A percentile compares a stretch with the other conserved stretches of the same genome.
Conservation (phyloP, 2,329 filamentous ascomycete genomes). For the Colletotrichum incanum region DNA sequence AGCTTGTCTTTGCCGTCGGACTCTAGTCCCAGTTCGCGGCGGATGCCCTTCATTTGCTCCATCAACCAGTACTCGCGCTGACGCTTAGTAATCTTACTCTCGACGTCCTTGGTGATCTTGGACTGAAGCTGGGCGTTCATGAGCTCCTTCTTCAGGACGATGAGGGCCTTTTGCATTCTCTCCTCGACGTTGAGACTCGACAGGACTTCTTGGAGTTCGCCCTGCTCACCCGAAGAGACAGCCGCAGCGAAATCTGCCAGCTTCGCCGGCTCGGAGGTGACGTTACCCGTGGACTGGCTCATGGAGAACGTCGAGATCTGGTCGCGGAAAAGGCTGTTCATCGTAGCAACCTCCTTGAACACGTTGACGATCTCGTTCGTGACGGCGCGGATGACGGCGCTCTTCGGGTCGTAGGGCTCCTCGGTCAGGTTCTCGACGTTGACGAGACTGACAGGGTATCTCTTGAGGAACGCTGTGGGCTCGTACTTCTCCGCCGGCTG, state of each 20-base stretch:
- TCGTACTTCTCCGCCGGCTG: slow-evolving; percentile 76
- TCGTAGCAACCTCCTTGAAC: slow-evolving; percentile 94
- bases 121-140: slow-evolving; percentile 98
- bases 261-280: slow-evolving; percentile 94
- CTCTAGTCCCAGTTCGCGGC: slow-evolving; percentile 94
- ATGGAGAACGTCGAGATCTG: slow-evolving; percentile 98
- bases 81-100: slow-evolving; percentile 96
- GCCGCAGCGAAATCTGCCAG: slow-evolving; percentile 97
- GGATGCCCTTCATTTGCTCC: slow-evolving; percentile 99
- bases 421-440: slow-evolving; percentile 95
- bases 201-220: slow-evolving; percentile 92
- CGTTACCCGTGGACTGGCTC: slow-evolving; percentile 94
- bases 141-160: slow-evolving; percentile 96
- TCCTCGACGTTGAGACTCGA: slow-evolving; percentile 93
- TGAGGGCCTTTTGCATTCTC: slow-evolving; percentile 89
- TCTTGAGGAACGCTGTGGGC: slow-evolving; percentile 90
- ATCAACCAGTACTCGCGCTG: slow-evolving; percentile 98
- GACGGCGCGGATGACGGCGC: slow-evolving; percentile 88
- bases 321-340: slow-evolving; percentile 96
- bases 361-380: slow-evolving; percentile 99
- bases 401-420: slow-evolving; percentile 91
- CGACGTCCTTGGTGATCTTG: slow-evolving; percentile 98
- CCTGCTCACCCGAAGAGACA: slow-evolving; percentile 93
- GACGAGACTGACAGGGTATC: slow-evolving; percentile 93
- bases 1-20: slow-evolving; percentile 99